Base-by-base conservation (phyloP, 2,329 filamentous ascomycete species). In the Emmonsia crescens region DNA sequence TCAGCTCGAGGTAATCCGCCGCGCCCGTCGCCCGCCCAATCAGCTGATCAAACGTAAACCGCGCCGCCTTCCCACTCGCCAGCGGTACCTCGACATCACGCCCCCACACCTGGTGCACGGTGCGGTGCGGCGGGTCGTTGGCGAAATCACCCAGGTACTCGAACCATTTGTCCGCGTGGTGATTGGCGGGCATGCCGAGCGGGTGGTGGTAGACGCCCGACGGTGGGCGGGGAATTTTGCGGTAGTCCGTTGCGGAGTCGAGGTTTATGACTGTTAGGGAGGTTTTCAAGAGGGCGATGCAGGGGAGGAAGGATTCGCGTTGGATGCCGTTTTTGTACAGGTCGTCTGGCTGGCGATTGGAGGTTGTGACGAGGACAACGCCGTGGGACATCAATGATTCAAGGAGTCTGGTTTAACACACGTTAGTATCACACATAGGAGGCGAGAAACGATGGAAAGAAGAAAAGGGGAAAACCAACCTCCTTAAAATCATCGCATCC, bases 251-350 rank as follows among this genome's bases (percentile, higher is more conserved):
- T 4, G 88, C 86, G 1, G 91, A 96, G 78, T 99, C 89, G 63
- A 99, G 86, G 75, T 96, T 96, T 69, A 99, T 89, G 56, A 97
- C 90, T 60, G 89, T 86, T 9, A 99, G 83, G 2, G 87, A 85
- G 46, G 81, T 83, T 74, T 96, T 93, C 52, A 99, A 85, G 3
- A 99, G 86, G 65, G 92, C 88, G 71, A 99, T 99, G 67, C 93
- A 96, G 0, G 94, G 94, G 58, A 99, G 84, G 73, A 99, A 99
- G 6, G 90, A 96, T 68, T 96, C 88, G 63, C 94, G 87, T 77
- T 99, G 94, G 66, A 99, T 93, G 61, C 94, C 94, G 73, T 99
- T 99, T 76, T 94, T 96, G 81, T 99, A 99, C 8, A 99, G 83
- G 63, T 99, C 93, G 70, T 95, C 87, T 0, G 94, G 94, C 68